Evolutionary conservation across 495 filamentous ascomycete species (phyloP).

Genomic region (Hamigera avellanea): DNA sequence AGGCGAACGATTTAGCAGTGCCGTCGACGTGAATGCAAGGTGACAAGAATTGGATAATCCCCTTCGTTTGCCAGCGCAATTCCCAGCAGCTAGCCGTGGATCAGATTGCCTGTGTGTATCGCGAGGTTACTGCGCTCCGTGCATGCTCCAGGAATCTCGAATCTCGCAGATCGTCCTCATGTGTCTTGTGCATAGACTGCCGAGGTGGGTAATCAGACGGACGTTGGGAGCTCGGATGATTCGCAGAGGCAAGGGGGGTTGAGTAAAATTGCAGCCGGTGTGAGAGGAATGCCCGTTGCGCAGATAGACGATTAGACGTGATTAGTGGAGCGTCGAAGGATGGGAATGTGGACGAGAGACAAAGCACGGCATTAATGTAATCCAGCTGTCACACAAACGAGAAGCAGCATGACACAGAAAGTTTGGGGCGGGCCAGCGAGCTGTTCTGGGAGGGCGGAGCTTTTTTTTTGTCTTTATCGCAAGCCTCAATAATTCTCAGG

Average conservation of each 20-base stretch:
- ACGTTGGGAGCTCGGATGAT: slow-evolving; percentile 21
- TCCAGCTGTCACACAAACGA: slow-evolving; percentile 34
- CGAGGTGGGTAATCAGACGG: slow-evolving; percentile 17
- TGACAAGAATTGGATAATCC: neutral
- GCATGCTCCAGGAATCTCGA: slow-evolving; percentile 39
- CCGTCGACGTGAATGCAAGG: neutral
- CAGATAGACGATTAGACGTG: slow-evolving; percentile 19
- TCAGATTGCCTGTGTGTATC: slow-evolving; percentile 19
- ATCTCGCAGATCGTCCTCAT: slow-evolving; percentile 34
- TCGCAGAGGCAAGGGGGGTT: slow-evolving; percentile 31
- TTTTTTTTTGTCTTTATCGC: neutral
- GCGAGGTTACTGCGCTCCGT: slow-evolving; percentile 36
- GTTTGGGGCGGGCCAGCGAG: slow-evolving; percentile 1
- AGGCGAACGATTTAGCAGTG: neutral
- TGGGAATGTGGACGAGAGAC: slow-evolving; percentile 32
- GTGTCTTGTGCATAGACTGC: slow-evolving; percentile 22
- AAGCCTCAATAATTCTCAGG: slow-evolving; percentile 1
- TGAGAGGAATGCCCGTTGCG: slow-evolving; percentile 30
- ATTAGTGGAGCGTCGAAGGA: slow-evolving; percentile 27
- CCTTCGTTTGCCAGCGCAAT: slow-evolving; percentile 22
- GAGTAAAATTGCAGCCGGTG: slow-evolving; percentile 12
- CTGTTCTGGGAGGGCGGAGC: neutral
- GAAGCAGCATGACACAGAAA: slow-evolving; percentile 28
- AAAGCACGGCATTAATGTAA: slow-evolving; percentile 31
- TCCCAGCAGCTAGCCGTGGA: slow-evolving; percentile 19